Base-by-base conservation (phyloP, 805 yeast species). In the Yarrowia sp. region DNA sequence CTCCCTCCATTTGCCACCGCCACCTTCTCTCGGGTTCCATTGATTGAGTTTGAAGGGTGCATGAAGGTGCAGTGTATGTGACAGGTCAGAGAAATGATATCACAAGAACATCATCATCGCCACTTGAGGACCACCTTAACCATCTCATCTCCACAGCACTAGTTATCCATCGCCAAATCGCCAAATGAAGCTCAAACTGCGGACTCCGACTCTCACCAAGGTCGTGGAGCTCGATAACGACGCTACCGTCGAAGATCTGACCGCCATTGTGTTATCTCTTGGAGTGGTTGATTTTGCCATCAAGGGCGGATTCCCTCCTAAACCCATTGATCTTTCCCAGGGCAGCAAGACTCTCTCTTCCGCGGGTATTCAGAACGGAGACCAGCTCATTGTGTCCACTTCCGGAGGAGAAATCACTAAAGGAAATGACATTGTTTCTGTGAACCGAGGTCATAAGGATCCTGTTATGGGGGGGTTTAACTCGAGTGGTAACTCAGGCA, bases 301-400 rank as follows among this genome's bases (percentile, higher is more conserved):
- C 65, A 83, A 84, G 70, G 77, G 72, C 56, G 92, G 93, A 2
- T 89, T 83, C 73, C 94, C 93, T 0, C 90, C 90, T 0, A 83
- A 80, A 70, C 71, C 77, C 1, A 69, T 88, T 1, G 80, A 79
- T 35, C 69, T 81, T 8, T 69, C 71, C 5, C 75, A 75, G 32
- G 70, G 69, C 11, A 46, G 61, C 14, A 69, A 69, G 9, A 55
- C 68, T 1, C 67, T 74, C 12, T 74, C 71, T 1, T 84, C 80
- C 1, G 71, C 82, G 8, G 88, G 88, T 0, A 78, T 89, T 14
- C 77, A 80, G 56, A 79, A 82, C 67, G 92, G 92, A 2, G 93
- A 89, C 68, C 88, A 84, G 72, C 74, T 89, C 14, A 78, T 82
- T 0, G 76, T 85, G 1, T 83, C 53, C 3, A 38, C 66, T 12